Base-by-base conservation (phyloP, 805 yeast species). In the Sugiyamaella boreocaroliniensis region DNA sequence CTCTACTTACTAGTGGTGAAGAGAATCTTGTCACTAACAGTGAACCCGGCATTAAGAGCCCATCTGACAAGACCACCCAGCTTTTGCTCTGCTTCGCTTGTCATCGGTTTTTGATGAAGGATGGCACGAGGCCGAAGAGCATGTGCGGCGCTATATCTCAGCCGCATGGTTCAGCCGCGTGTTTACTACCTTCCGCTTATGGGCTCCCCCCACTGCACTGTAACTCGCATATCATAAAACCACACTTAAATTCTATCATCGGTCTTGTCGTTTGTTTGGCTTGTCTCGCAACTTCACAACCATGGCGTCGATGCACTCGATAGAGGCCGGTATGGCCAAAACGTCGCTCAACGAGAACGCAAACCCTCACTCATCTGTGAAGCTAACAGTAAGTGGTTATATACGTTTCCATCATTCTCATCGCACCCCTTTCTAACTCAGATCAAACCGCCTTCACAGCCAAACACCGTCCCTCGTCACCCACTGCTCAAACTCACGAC, bases 401-500 rank as follows among this genome's bases (percentile, higher is more conserved):
- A 4, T 14, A 3, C 8, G 45, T 37, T 9, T 9, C 8, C 26
- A 22, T 22, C 6, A 22, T 4, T 3, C 26, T 22, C 26, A 4
- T 32, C n/a, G n/a, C n/a, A n/a, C n/a, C 11, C n/a, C n/a, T 11
- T 14, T 11, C 37, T 32, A 32, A 32, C 37, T 32, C 37, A 32
- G 37, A 32, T 32, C 7, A 20, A 44, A 44, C 32, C 26, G 4
- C 15, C 34, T 26, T n/a, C 43, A 15, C 37, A 29, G 16, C 37
- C 37, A 43, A 44, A n/a, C 9, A 20, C 11, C 2, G 45, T 50
- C 14, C 52, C 55, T 14, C 43, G 62, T 34, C 61, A 60, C 20
- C 64, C 64, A 1, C 53, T 60, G 26, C 49, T 59, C n/a, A 60
- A 58, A 40, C 45, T 59, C 6, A 58, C 62, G 7, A 50, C 56